Percentiles rank a stretch among this genome's conserved stretches.
phyloP scores from a whole-genome alignment of 164 flowering plant genomes.

The Echeveria elegans region DNA sequence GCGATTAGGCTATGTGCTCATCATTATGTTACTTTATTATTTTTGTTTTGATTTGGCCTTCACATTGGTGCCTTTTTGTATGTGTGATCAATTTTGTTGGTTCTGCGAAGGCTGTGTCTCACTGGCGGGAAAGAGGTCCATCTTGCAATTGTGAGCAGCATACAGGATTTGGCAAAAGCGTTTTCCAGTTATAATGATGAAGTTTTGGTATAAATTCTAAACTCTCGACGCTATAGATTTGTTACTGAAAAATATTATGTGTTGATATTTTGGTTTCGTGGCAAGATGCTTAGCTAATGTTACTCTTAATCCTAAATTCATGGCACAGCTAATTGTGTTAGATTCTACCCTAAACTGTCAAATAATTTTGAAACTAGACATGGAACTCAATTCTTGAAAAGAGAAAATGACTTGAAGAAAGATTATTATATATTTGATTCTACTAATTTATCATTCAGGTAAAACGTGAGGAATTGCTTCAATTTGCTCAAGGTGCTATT shows the following conservation, averaged over 20 bases:
- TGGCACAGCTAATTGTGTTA: neutral
- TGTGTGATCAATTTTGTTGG: neutral
- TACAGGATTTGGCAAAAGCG: slow-evolving; percentile 77
- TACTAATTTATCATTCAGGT: slow-evolving; percentile 34
- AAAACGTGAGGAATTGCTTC: slow-evolving; percentile 91
- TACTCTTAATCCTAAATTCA: too few relatives aligned
- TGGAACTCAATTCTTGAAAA: neutral
- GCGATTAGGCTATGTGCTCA: neutral
- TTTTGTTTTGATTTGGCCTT: neutral
- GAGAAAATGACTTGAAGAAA: neutral
- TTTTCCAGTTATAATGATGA: slow-evolving; percentile 75
- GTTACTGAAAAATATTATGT: neutral
- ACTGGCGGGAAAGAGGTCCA: slow-evolving; percentile 86
- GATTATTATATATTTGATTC: neutral
- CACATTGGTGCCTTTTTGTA: neutral
- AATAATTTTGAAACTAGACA: neutral
- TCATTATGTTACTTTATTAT: neutral
- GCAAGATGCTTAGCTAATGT: neutral
- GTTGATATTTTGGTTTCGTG: neutral
- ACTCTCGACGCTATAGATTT: neutral
- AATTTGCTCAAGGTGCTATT: slow-evolving; percentile 89
- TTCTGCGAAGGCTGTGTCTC: slow-evolving; percentile 52
- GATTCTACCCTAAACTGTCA: neutral
- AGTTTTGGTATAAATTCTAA: slow-evolving; percentile 55
- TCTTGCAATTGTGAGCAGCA: slow-evolving; percentile 60